A percentile compares a stretch with the other conserved stretches of the same genome.
These are phyloP conservation scores for Austroboletus eburneus DNA, from an alignment of 768 basidiomycete species.

Conservation along the genomic window DNA sequence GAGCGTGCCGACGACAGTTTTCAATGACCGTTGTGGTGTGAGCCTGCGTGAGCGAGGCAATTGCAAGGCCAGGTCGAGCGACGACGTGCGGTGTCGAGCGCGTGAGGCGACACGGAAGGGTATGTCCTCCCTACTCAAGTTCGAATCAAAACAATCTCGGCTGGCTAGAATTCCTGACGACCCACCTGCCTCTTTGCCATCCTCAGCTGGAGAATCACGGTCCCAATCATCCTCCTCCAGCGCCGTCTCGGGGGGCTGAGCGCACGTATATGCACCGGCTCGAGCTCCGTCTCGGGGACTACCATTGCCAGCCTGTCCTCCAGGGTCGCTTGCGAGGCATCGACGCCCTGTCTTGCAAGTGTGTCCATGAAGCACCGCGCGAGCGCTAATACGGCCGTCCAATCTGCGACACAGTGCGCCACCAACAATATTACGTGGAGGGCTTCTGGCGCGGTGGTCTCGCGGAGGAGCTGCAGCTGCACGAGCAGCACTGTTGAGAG, in stretches of 20 bases:
- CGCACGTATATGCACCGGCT: constrained; percentile 26
- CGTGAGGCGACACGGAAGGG: constrained; percentile 37
- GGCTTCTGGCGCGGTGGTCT: constrained; percentile 10
- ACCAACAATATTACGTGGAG: not conserved
- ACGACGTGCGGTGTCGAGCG: constrained; percentile 33
- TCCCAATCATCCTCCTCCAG: constrained; percentile 45
- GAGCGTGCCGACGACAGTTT: constrained; percentile 37
- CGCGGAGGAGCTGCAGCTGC: constrained; percentile 39
- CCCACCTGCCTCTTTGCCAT: constrained; percentile 34
- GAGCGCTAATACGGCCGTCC: not conserved
- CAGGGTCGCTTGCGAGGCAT: not conserved
- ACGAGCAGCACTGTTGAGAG: constrained; percentile 42
- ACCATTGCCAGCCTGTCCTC: not conserved
- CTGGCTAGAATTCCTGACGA: not conserved
- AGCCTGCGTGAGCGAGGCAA: constrained; percentile 24
- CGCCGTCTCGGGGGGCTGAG: constrained; percentile 35
- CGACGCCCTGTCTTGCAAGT: not conserved
- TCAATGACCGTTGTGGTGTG: constrained; percentile 30
- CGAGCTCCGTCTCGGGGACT: constrained; percentile 33
- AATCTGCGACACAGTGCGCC: not conserved
- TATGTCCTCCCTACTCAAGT: not conserved
- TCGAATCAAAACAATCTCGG: not conserved
- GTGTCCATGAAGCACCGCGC: not conserved
- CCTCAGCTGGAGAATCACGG: constrained; percentile 34
- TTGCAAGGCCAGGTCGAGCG: constrained; percentile 31